A percentile compares a stretch with the other conserved stretches of the same genome.
These are phyloP conservation scores for Jatropha curcas DNA, from an alignment of 345 rosid species.

Conservation along the genomic window DNA sequence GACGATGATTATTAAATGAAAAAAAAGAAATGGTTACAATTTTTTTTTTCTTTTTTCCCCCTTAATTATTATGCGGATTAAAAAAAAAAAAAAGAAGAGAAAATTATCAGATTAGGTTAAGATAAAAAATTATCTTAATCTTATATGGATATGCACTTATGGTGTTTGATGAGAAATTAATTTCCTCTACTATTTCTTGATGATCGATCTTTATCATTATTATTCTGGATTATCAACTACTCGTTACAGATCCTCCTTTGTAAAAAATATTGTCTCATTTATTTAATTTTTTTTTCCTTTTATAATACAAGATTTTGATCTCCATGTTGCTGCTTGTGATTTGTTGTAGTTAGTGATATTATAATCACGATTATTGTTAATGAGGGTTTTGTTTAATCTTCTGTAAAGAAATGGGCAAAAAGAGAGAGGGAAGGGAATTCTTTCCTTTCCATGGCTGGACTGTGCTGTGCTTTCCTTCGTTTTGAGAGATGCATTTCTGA, in stretches of 20 bases:
- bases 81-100: background rate
- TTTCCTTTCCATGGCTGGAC: too few relatives aligned
- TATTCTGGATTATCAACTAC: background rate
- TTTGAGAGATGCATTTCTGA: too few relatives aligned
- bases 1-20: conserved; percentile 1
- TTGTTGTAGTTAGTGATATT: too few relatives aligned
- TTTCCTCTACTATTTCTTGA: background rate
- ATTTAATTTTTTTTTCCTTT: background rate
- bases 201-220: too few relatives aligned
- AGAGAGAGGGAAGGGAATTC: too few relatives aligned
- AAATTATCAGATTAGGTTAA: background rate
- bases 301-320: too few relatives aligned
- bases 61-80: conserved; percentile 10
- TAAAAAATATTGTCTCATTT: too few relatives aligned
- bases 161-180: conserved; percentile 7
- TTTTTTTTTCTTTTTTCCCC: background rate
- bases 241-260: conserved; percentile 8
- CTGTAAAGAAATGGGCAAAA: too few relatives aligned
- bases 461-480: too few relatives aligned
- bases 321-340: too few relatives aligned
- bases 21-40: background rate
- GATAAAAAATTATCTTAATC: conserved; percentile 13
- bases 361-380: too few relatives aligned
- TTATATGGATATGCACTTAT: background rate
- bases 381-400: too few relatives aligned